These are phyloP conservation scores for Babesia sp. DNA, from an alignment of 169 alveolate species.

Conservation along the genomic window DNA sequence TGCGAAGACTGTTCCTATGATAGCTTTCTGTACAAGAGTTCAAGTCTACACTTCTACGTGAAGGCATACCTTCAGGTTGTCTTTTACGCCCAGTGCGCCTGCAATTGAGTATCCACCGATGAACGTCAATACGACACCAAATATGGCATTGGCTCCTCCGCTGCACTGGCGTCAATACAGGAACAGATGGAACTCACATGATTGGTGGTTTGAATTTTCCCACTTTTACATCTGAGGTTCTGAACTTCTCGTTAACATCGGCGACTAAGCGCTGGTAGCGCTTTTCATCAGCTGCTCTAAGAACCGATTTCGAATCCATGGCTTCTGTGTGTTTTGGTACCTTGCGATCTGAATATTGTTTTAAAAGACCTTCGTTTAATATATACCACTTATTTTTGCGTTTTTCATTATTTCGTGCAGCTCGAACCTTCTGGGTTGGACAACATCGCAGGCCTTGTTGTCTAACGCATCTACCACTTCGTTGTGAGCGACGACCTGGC, in stretches of 20 bases:
- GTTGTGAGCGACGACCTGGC: conserved; percentile 39
- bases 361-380: not conserved
- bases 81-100: conserved; percentile 51
- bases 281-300: conserved; percentile 46
- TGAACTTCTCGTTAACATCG: conserved; percentile 29
- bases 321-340: conserved; percentile 1
- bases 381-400: conserved; percentile 25
- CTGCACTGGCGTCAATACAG: not conserved
- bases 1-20: conserved; percentile 33
- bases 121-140: conserved; percentile 63
- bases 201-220: conserved; percentile 47
- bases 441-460: not conserved
- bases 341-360: conserved; percentile 24
- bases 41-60: not conserved
- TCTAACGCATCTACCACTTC: conserved; percentile 6
- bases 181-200: conserved; percentile 20
- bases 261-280: conserved; percentile 53
- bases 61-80: conserved; percentile 29
- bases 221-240: not conserved
- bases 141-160: conserved; percentile 53
- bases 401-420: conserved; percentile 40
- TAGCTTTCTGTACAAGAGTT: conserved; percentile 14
- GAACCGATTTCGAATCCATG: conserved; percentile 30
- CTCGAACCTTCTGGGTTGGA: conserved; percentile 35
- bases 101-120: conserved; percentile 62